These are phyloP conservation scores for Salix koriyanagi DNA, from an alignment of 345 rosid genomes.

Conservation along the genomic window DNA sequence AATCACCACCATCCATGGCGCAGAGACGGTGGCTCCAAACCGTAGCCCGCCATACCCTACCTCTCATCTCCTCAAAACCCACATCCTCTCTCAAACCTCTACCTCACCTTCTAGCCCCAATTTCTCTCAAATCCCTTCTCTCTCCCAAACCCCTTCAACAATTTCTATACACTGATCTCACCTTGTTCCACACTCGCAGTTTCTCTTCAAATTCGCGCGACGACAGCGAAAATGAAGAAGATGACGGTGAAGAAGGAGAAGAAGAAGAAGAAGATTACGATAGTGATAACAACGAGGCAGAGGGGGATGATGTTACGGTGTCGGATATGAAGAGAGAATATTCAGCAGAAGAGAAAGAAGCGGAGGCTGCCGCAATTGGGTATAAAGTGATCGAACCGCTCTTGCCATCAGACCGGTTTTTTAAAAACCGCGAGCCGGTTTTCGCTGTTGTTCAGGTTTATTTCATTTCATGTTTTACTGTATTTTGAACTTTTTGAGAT, in stretches of 20 bases:
- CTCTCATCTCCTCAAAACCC: no score
- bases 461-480: not conserved
- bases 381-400: conserved; percentile 75
- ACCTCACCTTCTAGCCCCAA: not conserved
- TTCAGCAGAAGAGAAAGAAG: conserved; percentile 64
- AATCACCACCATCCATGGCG: no score
- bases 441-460: conserved; percentile 87
- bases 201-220: conserved; percentile 44
- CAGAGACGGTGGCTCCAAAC: no score
- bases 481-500: not conserved
- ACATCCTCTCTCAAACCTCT: no score
- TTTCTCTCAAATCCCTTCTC: conserved; percentile 16
- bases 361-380: conserved; percentile 78
- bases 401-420: conserved; percentile 45
- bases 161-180: conserved; percentile 1
- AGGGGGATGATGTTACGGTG: not conserved
- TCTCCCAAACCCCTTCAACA: not conserved
- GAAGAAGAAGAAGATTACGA: not conserved
- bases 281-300: not conserved
- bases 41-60: no score
- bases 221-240: conserved; percentile 3
- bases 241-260: conserved; percentile 21
- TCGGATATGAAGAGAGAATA: conserved; percentile 39
- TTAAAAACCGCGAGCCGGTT: conserved; percentile 69
- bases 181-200: conserved; percentile 26